Percentiles rank a stretch among this genome's conserved stretches.
Conservation (phyloP, 225 moss, liverwort and hornwort genomes). For the Sphagnum tenellum region DNA sequence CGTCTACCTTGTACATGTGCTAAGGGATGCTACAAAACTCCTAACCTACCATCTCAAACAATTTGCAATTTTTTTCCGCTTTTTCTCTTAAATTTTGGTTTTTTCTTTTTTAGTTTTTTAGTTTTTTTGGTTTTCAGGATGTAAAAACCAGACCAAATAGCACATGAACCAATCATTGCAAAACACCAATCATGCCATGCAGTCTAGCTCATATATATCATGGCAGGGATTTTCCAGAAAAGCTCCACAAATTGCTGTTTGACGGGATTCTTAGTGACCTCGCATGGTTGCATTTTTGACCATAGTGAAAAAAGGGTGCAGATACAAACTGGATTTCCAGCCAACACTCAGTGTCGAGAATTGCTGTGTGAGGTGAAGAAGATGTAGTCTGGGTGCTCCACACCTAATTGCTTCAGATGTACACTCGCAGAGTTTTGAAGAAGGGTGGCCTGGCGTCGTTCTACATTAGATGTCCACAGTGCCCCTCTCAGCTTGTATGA, state of each 20-base stretch:
- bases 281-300: conserved; percentile 41
- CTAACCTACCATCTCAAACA: conserved; percentile 31
- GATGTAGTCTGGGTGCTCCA: conserved; percentile 35
- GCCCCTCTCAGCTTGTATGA: conserved; percentile 41
- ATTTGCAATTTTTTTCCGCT: conserved; percentile 17
- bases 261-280: conserved; percentile 36
- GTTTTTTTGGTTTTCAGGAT: conserved; percentile 29
- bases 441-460: conserved; percentile 6
- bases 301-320: conserved; percentile 31
- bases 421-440: conserved; percentile 22
- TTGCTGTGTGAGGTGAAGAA: conserved; percentile 31
- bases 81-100: conserved; percentile 8
- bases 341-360: conserved; percentile 26
- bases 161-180: conserved; percentile 30
- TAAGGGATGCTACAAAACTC: conserved; percentile 12
- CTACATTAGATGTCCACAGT: conserved; percentile 27
- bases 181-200: conserved; percentile 25
- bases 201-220: conserved; percentile 17
- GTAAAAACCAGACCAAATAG: conserved; percentile 28
- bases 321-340: conserved; percentile 23
- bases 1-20: conserved; percentile 11
- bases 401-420: conserved; percentile 29
- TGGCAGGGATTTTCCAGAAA: conserved; percentile 16
- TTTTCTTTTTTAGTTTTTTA: conserved; percentile 15
- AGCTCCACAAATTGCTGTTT: conserved; percentile 30